Base-by-base conservation (phyloP, 164 flowering plant species). In the Pachysandra terminalis region DNA sequence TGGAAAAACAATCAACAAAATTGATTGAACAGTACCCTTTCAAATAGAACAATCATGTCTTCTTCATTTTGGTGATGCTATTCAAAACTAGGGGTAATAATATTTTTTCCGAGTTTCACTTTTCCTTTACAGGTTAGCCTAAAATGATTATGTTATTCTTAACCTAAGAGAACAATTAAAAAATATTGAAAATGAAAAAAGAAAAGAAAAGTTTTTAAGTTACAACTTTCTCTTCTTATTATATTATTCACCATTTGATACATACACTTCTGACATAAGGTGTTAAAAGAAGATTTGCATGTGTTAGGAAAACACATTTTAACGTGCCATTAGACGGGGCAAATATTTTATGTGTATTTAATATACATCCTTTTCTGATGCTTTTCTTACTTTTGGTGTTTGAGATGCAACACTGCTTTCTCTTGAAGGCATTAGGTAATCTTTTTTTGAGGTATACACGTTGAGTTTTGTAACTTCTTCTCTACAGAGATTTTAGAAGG, bases 401-500 rank as follows among this genome's bases (percentile, higher is more conserved):
- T 45, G 51, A 45, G 17, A 45, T 45, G 16, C 51, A 45, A 45
- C 51, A 10, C 51, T 45, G 51, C 16, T 45, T 45, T 12, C 55
- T 45, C 8, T 26, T n/a, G 40, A 51, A 57, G 35, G 26, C 40
- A 19, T 32, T 32, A 32, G 37, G 7, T 32, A 32, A 10, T 5
- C 10, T 28, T 24, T 10, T 16, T 24, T 60, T 41, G 22, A 24
- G 52, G 9, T 19, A 2, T 22, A 13, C 27, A 3, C 55, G 21
- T 54, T 21, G 53, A 40, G n/a, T 58, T 8, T 56, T 49, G 41
- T 75, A 40, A 68, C 57, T 49, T 10, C 17, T 77, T 69, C 67
- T 56, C 17, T 67, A 32, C 86, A 95, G 99, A 92, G 73, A 88
- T 95, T 69, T 77, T 89, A 24, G 82, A 80, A 75, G 99, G 99